These are phyloP conservation scores for Bruguiera parviflora DNA, from an alignment of 345 rosid species.

Conservation along the genomic window DNA sequence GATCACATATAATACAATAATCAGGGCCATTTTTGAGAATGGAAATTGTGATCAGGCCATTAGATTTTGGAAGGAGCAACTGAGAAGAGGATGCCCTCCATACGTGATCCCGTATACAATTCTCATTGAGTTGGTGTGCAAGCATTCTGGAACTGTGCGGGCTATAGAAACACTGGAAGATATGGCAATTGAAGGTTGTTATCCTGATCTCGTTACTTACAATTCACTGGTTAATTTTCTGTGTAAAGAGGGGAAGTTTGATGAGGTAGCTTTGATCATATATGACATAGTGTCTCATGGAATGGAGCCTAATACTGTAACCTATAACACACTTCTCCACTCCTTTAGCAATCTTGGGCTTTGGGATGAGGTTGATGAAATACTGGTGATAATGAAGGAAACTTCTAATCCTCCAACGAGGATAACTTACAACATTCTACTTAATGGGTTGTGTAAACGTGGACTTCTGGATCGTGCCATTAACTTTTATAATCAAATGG, in stretches of 20 bases:
- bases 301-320: conserved; percentile 54
- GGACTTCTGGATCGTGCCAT: conserved; percentile 69
- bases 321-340: conserved; percentile 77
- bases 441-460: conserved; percentile 70
- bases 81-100: conserved; percentile 72
- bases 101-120: conserved; percentile 60
- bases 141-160: conserved; percentile 56
- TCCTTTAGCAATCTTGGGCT: conserved; percentile 52
- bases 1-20: conserved; percentile 66
- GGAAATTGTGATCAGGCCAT: conserved; percentile 60
- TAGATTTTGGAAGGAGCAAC: conserved; percentile 62
- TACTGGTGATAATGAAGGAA: conserved; percentile 56
- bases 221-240: conserved; percentile 61
- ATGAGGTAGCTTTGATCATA: conserved; percentile 52
- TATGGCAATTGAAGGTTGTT: conserved; percentile 70
- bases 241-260: conserved; percentile 57
- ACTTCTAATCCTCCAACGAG: conserved; percentile 49
- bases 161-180: conserved; percentile 81
- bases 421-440: conserved; percentile 78
- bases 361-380: conserved; percentile 75
- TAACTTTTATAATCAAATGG: conserved; percentile 55
- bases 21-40: conserved; percentile 57
- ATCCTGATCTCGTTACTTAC: conserved; percentile 69
- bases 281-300: conserved; percentile 53
- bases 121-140: conserved; percentile 72